phyloP scores from a whole-genome alignment of 164 flowering plant genomes.

The Vitis amurensis region DNA sequence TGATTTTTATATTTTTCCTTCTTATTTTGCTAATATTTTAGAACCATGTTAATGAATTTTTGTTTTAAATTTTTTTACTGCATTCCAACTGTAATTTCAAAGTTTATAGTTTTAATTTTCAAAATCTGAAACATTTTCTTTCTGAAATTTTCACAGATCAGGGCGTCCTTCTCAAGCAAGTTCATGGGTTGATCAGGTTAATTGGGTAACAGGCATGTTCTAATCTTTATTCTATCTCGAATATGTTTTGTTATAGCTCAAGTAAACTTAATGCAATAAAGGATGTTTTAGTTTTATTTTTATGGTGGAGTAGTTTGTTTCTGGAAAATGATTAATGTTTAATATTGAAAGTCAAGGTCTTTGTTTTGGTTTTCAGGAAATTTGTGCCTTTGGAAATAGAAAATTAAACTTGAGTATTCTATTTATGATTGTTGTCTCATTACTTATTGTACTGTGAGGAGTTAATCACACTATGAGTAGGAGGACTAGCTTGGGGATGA shows the following conservation, averaged over 20 bases:
- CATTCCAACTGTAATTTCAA: neutral
- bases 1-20: neutral
- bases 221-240: slow-evolving; percentile 4
- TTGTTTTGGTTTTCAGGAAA: neutral
- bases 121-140: slow-evolving; percentile 10
- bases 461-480: neutral
- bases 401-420: neutral
- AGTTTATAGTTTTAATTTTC: neutral
- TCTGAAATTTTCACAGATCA: slow-evolving; percentile 51
- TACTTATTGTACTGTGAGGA: neutral
- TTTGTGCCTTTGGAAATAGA: neutral
- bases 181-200: slow-evolving; percentile 91
- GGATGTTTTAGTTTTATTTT: neutral
- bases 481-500: neutral
- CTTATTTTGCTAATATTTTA: neutral
- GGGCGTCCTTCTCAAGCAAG: slow-evolving; percentile 73
- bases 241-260: slow-evolving; percentile 6
- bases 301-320: neutral
- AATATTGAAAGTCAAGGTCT: neutral
- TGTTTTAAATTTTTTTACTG: neutral
- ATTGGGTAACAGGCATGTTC: slow-evolving; percentile 75
- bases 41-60: neutral
- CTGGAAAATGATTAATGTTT: too few relatives aligned
- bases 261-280: neutral
- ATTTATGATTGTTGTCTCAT: neutral